Percentiles rank a stretch among this genome's conserved stretches.
phyloP scores from a whole-genome alignment of 441 rosid genomes.

The Erodium moschatum region DNA sequence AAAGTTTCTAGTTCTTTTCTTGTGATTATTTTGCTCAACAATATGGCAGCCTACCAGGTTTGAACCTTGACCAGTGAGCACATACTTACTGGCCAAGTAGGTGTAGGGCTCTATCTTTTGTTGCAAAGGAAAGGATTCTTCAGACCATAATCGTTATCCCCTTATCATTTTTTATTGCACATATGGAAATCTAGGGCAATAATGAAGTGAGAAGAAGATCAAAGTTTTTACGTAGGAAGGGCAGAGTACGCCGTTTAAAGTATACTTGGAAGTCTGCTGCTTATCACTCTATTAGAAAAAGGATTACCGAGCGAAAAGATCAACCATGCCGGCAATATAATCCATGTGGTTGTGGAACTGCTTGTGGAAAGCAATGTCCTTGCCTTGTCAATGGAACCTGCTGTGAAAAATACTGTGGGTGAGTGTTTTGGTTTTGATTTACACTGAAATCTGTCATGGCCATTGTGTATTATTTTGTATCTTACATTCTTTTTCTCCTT shows the following conservation, averaged over 20 bases:
- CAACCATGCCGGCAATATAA: conserved; percentile 98
- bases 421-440: conserved; percentile 27
- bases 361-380: conserved; percentile 87
- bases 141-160: background rate
- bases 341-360: conserved; percentile 85
- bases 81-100: too few species aligned
- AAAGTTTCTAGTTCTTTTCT: too few species aligned
- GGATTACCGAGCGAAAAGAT: conserved; percentile 87
- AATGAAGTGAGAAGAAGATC: conserved; percentile 88
- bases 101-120: too few species aligned
- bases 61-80: background rate
- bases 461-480: too few species aligned
- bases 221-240: conserved; percentile 83
- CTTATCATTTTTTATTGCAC: conserved; percentile 11
- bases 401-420: conserved; percentile 99
- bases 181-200: conserved; percentile 41
- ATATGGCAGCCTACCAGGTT: background rate
- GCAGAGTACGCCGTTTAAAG: conserved; percentile 90
- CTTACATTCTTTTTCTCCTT: background rate
- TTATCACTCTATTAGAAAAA: conserved; percentile 87
- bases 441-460: background rate
- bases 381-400: conserved; percentile 91
- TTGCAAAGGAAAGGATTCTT: background rate
- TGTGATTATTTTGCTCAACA: background rate
- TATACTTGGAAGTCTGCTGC: conserved; percentile 99